Evolutionary conservation across 106 monocot genomes (phyloP), one percentile per base, ranked within the genome.

Genomic region (Acorus calamus): DNA sequence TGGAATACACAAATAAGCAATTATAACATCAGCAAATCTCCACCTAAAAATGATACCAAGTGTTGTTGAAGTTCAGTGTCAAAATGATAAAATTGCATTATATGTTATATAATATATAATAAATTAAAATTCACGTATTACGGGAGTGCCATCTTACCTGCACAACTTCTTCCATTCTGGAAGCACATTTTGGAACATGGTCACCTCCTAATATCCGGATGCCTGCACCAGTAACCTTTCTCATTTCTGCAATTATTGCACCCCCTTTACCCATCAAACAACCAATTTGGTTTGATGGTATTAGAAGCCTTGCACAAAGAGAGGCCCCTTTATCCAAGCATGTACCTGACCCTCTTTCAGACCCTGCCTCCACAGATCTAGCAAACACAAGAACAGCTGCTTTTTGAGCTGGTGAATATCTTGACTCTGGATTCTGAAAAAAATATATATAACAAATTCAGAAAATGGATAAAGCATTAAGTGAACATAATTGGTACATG

Each of bases 201-300:
- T 42, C 49, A n/a, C 49, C 57, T 58, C 10, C 46, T 11, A 68
- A 44, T 47, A 68, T 43, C 11, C 49, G 14, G 28, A 68, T 50
- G 11, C 8, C 13, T 58, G 68, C 43, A 47, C 68, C n/a, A 49
- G 68, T 57, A 46, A 48, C 3, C 57, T 44, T 57, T 48, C 68
- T 57, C 55, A 68, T 68, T 58, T 68, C 58, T 50, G 56, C 14
- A 7, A 68, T 59, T 68, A 68, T 59, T 28, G 68, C 14, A 58
- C 68, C 68, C 49, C 68, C 68, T 49, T 28, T 59, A 58, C 68
- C 68, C 58, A 68, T 68, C 42, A 57, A 47, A 46, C 57, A 68
- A 49, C 68, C 68, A 49, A 57, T 46, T 14, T 68, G 56, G 14
- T 28, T 49, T 6, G 14, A 6, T 49, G 48, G 47, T 59, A 68